These are phyloP conservation scores for Uncinocarpus reesii DNA, from an alignment of 2,329 filamentous ascomycete genomes.

Conservation along the genomic window DNA sequence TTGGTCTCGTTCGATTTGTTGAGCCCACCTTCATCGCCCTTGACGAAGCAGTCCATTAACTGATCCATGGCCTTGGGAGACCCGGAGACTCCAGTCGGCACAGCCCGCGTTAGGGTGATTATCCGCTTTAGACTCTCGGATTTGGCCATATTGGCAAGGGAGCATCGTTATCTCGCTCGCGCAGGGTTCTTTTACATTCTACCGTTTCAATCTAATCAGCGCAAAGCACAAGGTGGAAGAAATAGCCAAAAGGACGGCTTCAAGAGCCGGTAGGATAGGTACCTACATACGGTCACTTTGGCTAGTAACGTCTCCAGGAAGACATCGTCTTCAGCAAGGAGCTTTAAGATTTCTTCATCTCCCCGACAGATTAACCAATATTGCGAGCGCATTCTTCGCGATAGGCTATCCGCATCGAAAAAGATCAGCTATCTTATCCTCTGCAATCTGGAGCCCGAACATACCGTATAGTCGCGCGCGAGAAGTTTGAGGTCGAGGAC, in stretches of 20 bases:
- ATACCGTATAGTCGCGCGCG: conserved; percentile 69
- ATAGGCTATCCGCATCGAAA: conserved; percentile 52
- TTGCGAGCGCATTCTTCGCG: conserved; percentile 78
- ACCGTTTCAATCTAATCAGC: neutral
- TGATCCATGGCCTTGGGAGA: conserved; percentile 74
- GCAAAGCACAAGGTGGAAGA: neutral
- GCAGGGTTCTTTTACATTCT: conserved; percentile 56
- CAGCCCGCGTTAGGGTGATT: conserved; percentile 54
- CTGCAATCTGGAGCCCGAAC: conserved; percentile 23
- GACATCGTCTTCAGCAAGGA: conserved; percentile 63
- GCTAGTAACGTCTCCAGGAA: conserved; percentile 66
- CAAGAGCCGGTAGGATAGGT: conserved; percentile 13
- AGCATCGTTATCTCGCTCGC: conserved; percentile 84
- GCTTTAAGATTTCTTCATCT: conserved; percentile 65
- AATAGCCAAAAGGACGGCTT: neutral
- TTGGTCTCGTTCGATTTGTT: conserved; percentile 54
- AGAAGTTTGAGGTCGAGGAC: conserved; percentile 81
- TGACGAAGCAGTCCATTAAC: conserved; percentile 90
- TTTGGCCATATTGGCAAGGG: conserved; percentile 81
- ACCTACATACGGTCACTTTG: conserved; percentile 63
- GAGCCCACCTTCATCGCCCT: conserved; percentile 69
- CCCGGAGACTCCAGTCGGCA: conserved; percentile 60
- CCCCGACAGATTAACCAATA: conserved; percentile 71
- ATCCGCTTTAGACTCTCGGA: conserved; percentile 61
- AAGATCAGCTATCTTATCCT: conserved; percentile 4